Evolutionary conservation across 2,329 filamentous ascomycete species (phyloP).

Genomic region (Aspergillus clavatus): DNA sequence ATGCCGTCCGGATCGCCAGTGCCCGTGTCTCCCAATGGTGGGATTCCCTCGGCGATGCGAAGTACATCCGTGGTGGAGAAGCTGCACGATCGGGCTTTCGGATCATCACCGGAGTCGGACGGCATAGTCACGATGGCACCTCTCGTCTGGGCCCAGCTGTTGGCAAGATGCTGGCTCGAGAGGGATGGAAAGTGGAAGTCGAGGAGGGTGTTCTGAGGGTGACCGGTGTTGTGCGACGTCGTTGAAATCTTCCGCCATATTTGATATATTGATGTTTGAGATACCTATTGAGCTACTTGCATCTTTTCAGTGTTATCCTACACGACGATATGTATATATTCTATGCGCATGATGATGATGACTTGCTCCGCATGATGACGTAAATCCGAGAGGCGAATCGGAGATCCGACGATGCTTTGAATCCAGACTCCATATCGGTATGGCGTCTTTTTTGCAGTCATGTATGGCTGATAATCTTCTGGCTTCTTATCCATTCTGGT

Average conservation of each 20-base stretch:
- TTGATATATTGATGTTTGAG: slow-evolving; percentile 7
- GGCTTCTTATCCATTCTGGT: neutral
- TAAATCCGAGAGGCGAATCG: slow-evolving; percentile 17
- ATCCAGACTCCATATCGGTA: too few relatives aligned
- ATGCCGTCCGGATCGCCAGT: slow-evolving; percentile 73
- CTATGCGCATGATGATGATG: neutral
- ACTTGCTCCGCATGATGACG: slow-evolving; percentile 32
- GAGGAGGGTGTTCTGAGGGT: slow-evolving; percentile 67
- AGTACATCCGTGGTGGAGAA: slow-evolving; percentile 43
- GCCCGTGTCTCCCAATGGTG: slow-evolving; percentile 70
- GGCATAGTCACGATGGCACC: slow-evolving; percentile 71
- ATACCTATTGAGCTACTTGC: slow-evolving; percentile 12
- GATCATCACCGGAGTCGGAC: slow-evolving; percentile 76
- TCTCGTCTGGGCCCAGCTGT: slow-evolving; percentile 75
- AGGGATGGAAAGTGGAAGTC: slow-evolving; percentile 78
- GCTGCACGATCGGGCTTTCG: slow-evolving; percentile 56
- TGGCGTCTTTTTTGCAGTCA: neutral
- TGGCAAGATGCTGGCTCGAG: slow-evolving; percentile 65
- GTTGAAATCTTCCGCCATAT: slow-evolving; percentile 12
- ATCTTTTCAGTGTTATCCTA: neutral
- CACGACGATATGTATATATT: neutral
- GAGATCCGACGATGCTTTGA: slow-evolving; percentile 1
- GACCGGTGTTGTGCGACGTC: slow-evolving; percentile 49
- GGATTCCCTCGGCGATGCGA: slow-evolving; percentile 63
- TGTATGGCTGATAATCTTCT: neutral